phyloP scores from a whole-genome alignment of 2,329 filamentous ascomycete genomes.

The Pseudopithomyces chartarum region DNA sequence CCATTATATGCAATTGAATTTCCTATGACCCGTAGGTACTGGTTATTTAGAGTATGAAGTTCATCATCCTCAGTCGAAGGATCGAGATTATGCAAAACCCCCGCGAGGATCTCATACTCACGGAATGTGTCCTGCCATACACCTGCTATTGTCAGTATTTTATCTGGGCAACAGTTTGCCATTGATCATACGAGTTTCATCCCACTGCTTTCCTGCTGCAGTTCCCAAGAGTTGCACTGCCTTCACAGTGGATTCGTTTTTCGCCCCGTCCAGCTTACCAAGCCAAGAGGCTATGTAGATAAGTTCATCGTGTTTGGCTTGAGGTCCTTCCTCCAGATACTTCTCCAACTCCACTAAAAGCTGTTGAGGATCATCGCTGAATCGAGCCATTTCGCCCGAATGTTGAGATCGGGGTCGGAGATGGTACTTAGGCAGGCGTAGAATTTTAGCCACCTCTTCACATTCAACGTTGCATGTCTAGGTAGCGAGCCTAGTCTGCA shows the following conservation, averaged over 20 bases:
- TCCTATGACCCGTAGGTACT: constrained; percentile 44
- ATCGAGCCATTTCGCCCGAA: constrained; percentile 19
- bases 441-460: background rate
- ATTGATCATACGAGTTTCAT: constrained; percentile 25
- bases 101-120: constrained; percentile 33
- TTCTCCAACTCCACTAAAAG: constrained; percentile 22
- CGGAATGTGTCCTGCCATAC: constrained; percentile 36
- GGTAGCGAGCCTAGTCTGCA: background rate
- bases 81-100: constrained; percentile 32
- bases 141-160: constrained; percentile 34
- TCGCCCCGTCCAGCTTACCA: constrained; percentile 12
- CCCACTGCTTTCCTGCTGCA: constrained; percentile 31
- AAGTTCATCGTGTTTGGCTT: constrained; percentile 20
- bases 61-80: constrained; percentile 10
- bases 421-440: background rate
- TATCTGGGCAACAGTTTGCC: background rate
- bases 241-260: constrained; percentile 20
- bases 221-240: constrained; percentile 36
- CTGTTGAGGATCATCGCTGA: constrained; percentile 21
- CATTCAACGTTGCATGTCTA: background rate
- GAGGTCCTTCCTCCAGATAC: constrained; percentile 17
- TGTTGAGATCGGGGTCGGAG: background rate
- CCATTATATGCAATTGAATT: constrained; percentile 46
- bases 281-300: constrained; percentile 21
- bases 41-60: constrained; percentile 30